Percentiles rank a stretch among this genome's conserved stretches.
Conservation (phyloP, 768 basidiomycete genomes). For the Mycena crocata region DNA sequence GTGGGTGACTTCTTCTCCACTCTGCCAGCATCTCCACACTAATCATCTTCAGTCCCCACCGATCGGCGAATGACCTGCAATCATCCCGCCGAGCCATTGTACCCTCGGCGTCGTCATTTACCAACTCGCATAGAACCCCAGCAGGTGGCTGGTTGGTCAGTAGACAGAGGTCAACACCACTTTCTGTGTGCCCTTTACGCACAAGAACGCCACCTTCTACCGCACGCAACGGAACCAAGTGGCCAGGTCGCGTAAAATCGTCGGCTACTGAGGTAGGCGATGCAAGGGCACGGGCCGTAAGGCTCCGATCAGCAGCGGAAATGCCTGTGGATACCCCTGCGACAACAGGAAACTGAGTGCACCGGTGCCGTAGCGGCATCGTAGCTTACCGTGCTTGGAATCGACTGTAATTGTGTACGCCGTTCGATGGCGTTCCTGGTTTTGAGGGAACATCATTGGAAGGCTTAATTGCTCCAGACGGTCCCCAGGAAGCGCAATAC, state of each 20-base stretch:
- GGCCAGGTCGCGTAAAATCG: constrained; percentile 94
- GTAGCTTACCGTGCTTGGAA: constrained; percentile 80
- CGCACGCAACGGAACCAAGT: constrained; percentile 93
- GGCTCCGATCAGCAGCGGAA: constrained; percentile 92
- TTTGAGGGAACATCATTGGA: constrained; percentile 93
- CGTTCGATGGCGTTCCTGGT: constrained; percentile 91
- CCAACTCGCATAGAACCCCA: constrained; percentile 93
- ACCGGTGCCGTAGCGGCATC: no score
- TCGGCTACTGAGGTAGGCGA: constrained; percentile 61
- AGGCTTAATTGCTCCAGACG: constrained; percentile 84
- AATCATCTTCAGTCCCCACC: constrained; percentile 93
- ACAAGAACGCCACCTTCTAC: constrained; percentile 85
- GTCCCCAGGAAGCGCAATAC: constrained; percentile 82
- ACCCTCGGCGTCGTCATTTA: constrained; percentile 90
- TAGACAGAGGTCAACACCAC: constrained; percentile 86
- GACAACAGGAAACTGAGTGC: background rate
- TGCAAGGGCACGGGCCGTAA: constrained; percentile 88
- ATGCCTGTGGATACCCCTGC: constrained; percentile 95
- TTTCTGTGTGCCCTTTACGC: constrained; percentile 96
- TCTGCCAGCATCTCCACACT: constrained; percentile 87
- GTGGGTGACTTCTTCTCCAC: constrained; percentile 53
- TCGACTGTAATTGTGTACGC: constrained; percentile 98
- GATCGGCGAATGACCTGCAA: constrained; percentile 90
- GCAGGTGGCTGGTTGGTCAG: constrained; percentile 77
- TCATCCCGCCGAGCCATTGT: constrained; percentile 96